A percentile compares a stretch with the other conserved stretches of the same genome.
These are phyloP conservation scores for Hanseniaspora jakobsenii DNA, from an alignment of 805 yeast genomes.

Conservation along the genomic window DNA sequence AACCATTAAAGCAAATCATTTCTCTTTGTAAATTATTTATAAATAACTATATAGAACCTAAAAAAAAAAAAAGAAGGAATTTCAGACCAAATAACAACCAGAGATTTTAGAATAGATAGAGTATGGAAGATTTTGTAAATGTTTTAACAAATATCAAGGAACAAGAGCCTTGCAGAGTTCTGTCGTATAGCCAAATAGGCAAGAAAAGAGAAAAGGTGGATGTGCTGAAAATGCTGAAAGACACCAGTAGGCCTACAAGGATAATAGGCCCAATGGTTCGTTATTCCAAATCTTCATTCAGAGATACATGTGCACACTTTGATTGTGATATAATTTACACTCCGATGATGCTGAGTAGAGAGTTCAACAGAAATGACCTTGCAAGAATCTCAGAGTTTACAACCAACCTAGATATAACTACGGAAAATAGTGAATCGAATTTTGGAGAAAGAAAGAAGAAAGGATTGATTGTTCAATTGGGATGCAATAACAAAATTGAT, in stretches of 20 bases:
- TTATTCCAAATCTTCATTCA: constrained; percentile 84
- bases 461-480: constrained; percentile 71
- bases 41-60: too few relatives aligned
- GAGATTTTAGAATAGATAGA: too few relatives aligned
- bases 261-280: constrained; percentile 95
- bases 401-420: constrained; percentile 57
- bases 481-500: constrained; percentile 75
- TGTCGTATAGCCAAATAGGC: constrained; percentile 1
- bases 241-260: constrained; percentile 3
- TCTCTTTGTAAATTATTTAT: too few relatives aligned
- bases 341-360: constrained; percentile 94
- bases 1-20: too few relatives aligned
- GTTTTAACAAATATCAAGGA: not conserved
- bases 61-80: too few relatives aligned
- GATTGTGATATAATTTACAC: constrained; percentile 75
- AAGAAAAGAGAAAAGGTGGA: constrained; percentile 6
- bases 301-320: constrained; percentile 65
- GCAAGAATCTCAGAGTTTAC: constrained; percentile 81
- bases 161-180: constrained; percentile 13
- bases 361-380: constrained; percentile 69
- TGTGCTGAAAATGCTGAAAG: constrained; percentile 6
- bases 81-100: too few relatives aligned
- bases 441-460: too few relatives aligned
- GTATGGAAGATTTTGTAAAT: too few relatives aligned
- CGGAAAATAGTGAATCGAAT: too few relatives aligned